Percentiles rank a stretch among this genome's conserved stretches.
These are phyloP conservation scores for Taiozyma sp. DNA, from an alignment of 1,139 yeast genomes.

Conservation along the genomic window DNA sequence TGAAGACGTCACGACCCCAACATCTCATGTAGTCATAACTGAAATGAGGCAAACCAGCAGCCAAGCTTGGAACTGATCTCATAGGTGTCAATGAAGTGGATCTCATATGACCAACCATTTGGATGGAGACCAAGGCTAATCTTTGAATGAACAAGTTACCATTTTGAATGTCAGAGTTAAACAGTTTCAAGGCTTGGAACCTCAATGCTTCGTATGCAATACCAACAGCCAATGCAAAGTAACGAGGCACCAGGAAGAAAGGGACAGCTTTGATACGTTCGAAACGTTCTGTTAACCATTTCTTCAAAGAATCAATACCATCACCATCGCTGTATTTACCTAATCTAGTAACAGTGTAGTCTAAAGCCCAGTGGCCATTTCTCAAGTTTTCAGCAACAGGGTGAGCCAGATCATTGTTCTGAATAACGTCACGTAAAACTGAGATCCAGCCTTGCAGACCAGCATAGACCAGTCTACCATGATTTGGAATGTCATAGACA, in stretches of 20 bases:
- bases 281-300: constrained; percentile 68
- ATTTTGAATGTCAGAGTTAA: constrained; percentile 49
- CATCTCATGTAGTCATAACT: constrained; percentile 90
- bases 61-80: constrained; percentile 66
- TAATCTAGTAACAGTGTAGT: constrained; percentile 63
- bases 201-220: constrained; percentile 81
- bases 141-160: constrained; percentile 76
- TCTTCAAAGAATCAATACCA: constrained; percentile 47
- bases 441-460: constrained; percentile 94
- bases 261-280: constrained; percentile 68
- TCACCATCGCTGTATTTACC: constrained; percentile 46
- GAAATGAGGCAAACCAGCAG: constrained; percentile 97
- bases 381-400: constrained; percentile 79
- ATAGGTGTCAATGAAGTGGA: constrained; percentile 74
- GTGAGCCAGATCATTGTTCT: constrained; percentile 75
- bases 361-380: constrained; percentile 86
- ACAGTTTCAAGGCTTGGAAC: constrained; percentile 53
- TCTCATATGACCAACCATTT: constrained; percentile 76
- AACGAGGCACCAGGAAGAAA: constrained; percentile 77
- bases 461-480: constrained; percentile 75
- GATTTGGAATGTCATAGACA: constrained; percentile 65
- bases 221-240: constrained; percentile 76
- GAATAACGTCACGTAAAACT: constrained; percentile 57
- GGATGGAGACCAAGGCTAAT: constrained; percentile 78
- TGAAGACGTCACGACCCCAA: constrained; percentile 97